Base-by-base conservation (phyloP, 2,329 filamentous ascomycete genomes). In the Claviceps sp. region DNA sequence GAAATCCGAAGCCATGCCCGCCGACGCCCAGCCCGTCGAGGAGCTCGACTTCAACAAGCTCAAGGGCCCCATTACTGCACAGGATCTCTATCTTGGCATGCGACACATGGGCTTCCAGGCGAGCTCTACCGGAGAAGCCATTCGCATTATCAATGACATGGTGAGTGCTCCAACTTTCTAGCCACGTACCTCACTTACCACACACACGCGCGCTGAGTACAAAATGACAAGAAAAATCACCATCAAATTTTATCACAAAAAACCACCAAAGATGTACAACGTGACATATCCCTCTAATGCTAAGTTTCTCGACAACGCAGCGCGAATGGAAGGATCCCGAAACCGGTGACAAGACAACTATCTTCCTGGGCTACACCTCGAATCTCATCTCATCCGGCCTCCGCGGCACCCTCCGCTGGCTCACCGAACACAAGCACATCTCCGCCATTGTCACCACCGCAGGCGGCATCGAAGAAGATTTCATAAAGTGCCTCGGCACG, bases 371-470 rank as follows among this genome's bases (percentile, higher is more conserved):
- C 53, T 98, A 96, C 72, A 98, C 93, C 9, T 95, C 89, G 49
- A 98, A 98, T 66, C 77, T 98, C 60, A 96, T 98, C 62, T 97
- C 93, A 0, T 98, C 91, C 3, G 93, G 93, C 8, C 79, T 98
- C 34, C 82, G 93, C 51, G 90, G 95, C 58, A 90, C 90, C 38
- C 74, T 98, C 58, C 87, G 93, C 52, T 98, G 89, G 72, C 80
- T 98, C 1, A 90, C 94, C 45, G 80, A 97, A 71, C 89, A 98
- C 71, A 84, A 83, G 56, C 90, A 97, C 65, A 83, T 98, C 56
- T 93, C 89, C 1, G 87, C 85, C 58, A 88, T 98, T 62, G 93
- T 98, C 55, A 95, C 93, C 24, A 95, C 93, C 0, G 93, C 93
- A 0, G 93, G 93, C 45, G 93, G 93, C 48, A 81, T 98, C 50